phyloP scores from a whole-genome alignment of 345 rosid species.

The Populus simonii region DNA sequence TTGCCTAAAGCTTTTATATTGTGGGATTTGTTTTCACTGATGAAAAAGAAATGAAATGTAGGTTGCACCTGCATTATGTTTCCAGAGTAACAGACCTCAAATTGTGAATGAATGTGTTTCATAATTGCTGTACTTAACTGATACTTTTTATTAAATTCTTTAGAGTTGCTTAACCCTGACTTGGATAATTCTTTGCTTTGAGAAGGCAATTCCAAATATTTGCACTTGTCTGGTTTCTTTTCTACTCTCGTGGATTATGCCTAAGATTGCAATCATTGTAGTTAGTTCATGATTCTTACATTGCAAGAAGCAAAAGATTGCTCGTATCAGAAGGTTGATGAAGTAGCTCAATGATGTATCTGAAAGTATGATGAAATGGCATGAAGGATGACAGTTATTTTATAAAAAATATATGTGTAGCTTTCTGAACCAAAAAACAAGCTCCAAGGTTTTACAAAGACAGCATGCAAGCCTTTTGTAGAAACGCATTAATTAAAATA shows the following conservation, averaged over 20 bases:
- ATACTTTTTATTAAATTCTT: background rate
- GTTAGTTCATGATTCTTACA: background rate
- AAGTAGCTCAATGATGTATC: background rate
- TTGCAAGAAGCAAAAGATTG: background rate
- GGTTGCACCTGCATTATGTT: background rate
- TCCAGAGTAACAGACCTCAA: background rate
- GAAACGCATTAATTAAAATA: background rate
- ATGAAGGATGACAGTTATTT: background rate
- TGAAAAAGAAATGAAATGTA: background rate
- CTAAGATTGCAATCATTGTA: background rate
- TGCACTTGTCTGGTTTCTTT: too few species aligned
- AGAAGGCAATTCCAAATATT: background rate
- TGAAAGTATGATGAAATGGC: background rate
- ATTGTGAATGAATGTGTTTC: background rate
- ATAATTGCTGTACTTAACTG: background rate
- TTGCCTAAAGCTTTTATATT: background rate
- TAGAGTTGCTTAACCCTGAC: background rate
- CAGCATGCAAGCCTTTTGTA: background rate
- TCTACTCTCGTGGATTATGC: background rate
- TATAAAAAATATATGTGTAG: background rate
- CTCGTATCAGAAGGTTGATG: background rate
- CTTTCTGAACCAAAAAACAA: background rate
- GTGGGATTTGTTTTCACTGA: background rate
- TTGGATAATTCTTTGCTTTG: background rate
- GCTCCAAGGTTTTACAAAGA: background rate